Conservation (phyloP, 345 rosid species). For the Moringa oleifera region DNA sequence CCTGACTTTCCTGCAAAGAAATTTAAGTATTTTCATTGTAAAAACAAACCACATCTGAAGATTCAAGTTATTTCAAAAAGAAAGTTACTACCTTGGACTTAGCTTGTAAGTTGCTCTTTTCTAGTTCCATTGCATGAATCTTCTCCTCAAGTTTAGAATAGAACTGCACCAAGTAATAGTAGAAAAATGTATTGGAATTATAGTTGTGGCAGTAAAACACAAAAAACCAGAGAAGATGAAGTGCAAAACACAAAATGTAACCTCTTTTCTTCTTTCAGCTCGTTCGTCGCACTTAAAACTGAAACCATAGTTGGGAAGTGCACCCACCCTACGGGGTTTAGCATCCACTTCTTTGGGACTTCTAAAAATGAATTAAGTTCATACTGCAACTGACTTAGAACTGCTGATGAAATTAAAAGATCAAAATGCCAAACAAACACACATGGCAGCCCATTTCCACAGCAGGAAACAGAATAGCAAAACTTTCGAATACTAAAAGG, state of each 20-base stretch:
- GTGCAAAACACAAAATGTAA: conserved; percentile 20
- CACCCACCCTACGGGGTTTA: conserved; percentile 56
- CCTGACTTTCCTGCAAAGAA: conserved; percentile 74
- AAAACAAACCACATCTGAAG: conserved; percentile 5
- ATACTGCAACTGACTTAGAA: conserved; percentile 9
- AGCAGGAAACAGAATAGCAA: conserved; percentile 10
- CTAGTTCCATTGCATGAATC: conserved; percentile 90
- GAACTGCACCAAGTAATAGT: conserved; percentile 46
- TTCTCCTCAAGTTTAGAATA: conserved; percentile 95
- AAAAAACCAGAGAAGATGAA: conserved; percentile 11
- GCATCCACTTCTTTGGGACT: conserved; percentile 63
- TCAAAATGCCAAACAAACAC: conserved; percentile 11
- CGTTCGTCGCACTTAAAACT: conserved; percentile 95
- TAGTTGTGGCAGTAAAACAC: not conserved
- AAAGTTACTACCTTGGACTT: conserved; percentile 72
- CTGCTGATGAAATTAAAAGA: not conserved
- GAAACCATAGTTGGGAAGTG: conserved; percentile 95
- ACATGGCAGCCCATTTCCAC: conserved; percentile 3
- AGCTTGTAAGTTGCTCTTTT: conserved; percentile 72
- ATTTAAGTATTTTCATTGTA: conserved; percentile 7
- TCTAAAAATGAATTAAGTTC: conserved; percentile 40
- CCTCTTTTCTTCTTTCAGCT: conserved; percentile 99
- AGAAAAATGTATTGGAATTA: conserved; percentile 7
- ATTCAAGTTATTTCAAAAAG: conserved; percentile 5
- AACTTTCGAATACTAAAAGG: conserved; percentile 32